A percentile compares a stretch with the other conserved stretches of the same genome.
These are phyloP conservation scores for Elsinoe arachidis DNA, from an alignment of 2,329 filamentous ascomycete species.

Conservation along the genomic window DNA sequence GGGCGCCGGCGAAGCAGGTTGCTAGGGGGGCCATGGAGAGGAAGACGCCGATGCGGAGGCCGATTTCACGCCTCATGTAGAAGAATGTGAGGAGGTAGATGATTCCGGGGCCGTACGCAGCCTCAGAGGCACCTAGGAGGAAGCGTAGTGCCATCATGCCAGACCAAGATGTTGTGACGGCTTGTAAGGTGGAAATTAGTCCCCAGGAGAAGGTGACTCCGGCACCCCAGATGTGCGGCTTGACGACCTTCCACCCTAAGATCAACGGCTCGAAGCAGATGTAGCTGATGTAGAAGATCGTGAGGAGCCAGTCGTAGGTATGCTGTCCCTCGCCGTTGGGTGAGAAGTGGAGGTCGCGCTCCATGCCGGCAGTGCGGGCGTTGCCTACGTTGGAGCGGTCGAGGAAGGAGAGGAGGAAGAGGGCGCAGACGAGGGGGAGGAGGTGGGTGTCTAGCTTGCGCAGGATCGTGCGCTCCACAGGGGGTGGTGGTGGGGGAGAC, in stretches of 20 bases:
- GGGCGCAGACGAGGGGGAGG: conserved; percentile 69
- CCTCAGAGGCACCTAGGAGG: conserved; percentile 48
- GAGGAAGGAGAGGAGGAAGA: conserved; percentile 79
- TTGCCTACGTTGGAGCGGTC: conserved; percentile 60
- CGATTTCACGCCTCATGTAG: conserved; percentile 50
- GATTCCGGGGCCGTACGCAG: conserved; percentile 37
- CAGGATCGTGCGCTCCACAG: conserved; percentile 19
- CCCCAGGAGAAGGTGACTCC: conserved; percentile 24
- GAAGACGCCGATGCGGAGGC: conserved; percentile 49
- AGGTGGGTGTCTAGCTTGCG: conserved; percentile 68
- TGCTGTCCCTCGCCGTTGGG: conserved; percentile 29
- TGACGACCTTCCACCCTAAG: conserved; percentile 28
- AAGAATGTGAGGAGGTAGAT: conserved; percentile 49
- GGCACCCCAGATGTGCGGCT: conserved; percentile 27
- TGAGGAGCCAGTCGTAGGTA: conserved; percentile 55
- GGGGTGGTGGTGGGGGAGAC: neutral
- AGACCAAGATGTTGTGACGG: conserved; percentile 32
- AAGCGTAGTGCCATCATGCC: conserved; percentile 40
- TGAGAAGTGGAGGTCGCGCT: conserved; percentile 43
- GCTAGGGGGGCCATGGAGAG: conserved; percentile 55
- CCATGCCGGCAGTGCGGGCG: conserved; percentile 52
- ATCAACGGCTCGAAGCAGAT: conserved; percentile 60
- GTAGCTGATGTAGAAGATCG: conserved; percentile 56
- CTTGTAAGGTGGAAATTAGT: conserved; percentile 30
- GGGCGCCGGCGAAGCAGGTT: conserved; percentile 65